Conservation (phyloP, 208 protist genomes). For the Leishmania aethiopica region DNA sequence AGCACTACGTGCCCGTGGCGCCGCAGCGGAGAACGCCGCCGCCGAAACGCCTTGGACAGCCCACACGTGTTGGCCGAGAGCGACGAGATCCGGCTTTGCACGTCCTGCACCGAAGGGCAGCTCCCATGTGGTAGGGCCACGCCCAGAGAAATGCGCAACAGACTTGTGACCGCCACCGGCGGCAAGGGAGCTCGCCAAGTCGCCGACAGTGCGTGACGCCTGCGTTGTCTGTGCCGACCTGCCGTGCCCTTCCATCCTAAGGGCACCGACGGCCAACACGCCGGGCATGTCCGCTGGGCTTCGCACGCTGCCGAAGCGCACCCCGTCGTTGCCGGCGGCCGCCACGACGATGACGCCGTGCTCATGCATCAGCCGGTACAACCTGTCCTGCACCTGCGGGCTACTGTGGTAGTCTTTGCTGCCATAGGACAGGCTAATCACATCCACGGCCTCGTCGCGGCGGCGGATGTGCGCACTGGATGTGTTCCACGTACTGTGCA, state of each 20-base stretch:
- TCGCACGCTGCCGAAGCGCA: constrained; percentile 93
- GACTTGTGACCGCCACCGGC: constrained; percentile 5
- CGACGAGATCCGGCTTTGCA: constrained; percentile 97
- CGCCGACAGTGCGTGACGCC: not conserved
- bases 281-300: constrained; percentile 96
- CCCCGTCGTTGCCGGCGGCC: constrained; percentile 97
- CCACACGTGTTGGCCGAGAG: constrained; percentile 71
- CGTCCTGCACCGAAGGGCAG: constrained; percentile 93
- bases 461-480: not conserved
- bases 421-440: constrained; percentile 98
- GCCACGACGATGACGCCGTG: constrained; percentile 94
- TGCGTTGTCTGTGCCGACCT: not conserved
- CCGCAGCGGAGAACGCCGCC: not conserved
- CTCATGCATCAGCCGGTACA: constrained; percentile 65
- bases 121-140: constrained; percentile 95
- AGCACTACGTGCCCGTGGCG: not conserved
- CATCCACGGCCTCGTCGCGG: constrained; percentile 33
- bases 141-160: constrained; percentile 91
- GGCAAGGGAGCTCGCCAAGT: not conserved
- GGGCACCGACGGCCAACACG: constrained; percentile 95
- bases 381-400: constrained; percentile 50
- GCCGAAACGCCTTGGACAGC: constrained; percentile 27
- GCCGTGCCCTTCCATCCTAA: constrained; percentile 12
- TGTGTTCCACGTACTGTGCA: not conserved
- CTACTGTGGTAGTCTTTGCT: constrained; percentile 95